Conservation (phyloP, 2,329 filamentous ascomycete genomes). For the Bipolaris cookei region DNA sequence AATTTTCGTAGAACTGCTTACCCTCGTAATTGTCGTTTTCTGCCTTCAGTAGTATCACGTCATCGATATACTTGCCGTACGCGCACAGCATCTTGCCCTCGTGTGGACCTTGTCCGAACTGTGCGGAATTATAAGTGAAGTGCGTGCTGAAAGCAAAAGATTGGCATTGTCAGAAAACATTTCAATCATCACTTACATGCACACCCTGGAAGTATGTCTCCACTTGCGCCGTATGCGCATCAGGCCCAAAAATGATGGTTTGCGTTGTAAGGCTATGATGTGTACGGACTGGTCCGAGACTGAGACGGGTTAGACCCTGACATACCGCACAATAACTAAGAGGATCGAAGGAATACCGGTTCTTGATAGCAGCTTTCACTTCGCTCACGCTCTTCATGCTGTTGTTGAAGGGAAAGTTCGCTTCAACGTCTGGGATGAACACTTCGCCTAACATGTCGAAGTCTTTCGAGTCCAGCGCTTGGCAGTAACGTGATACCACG, state of each 20-base stretch:
- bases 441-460: slow-evolving; percentile 49
- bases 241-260: slow-evolving; percentile 41
- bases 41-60: slow-evolving; percentile 39
- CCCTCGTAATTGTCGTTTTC: slow-evolving; percentile 34
- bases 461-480: slow-evolving; percentile 53
- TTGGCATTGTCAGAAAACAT: not conserved
- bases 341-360: slow-evolving; percentile 32
- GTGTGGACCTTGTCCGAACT: slow-evolving; percentile 52
- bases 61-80: slow-evolving; percentile 52
- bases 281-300: slow-evolving; percentile 50
- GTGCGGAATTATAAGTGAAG: not conserved
- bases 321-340: not conserved
- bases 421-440: slow-evolving; percentile 50
- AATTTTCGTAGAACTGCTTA: not conserved
- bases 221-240: slow-evolving; percentile 42
- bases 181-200: slow-evolving; percentile 30
- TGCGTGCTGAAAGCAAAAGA: not conserved
- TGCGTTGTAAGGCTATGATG: slow-evolving; percentile 55
- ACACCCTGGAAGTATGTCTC: slow-evolving; percentile 53
- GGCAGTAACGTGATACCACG: slow-evolving; percentile 52
- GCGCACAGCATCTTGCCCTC: slow-evolving; percentile 51
- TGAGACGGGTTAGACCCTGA: slow-evolving; percentile 18
- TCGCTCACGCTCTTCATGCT: slow-evolving; percentile 44
- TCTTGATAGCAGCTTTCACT: slow-evolving; percentile 43
- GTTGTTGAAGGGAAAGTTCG: slow-evolving; percentile 50